phyloP scores from a whole-genome alignment of 345 rosid species.

The Microcos paniculata region DNA sequence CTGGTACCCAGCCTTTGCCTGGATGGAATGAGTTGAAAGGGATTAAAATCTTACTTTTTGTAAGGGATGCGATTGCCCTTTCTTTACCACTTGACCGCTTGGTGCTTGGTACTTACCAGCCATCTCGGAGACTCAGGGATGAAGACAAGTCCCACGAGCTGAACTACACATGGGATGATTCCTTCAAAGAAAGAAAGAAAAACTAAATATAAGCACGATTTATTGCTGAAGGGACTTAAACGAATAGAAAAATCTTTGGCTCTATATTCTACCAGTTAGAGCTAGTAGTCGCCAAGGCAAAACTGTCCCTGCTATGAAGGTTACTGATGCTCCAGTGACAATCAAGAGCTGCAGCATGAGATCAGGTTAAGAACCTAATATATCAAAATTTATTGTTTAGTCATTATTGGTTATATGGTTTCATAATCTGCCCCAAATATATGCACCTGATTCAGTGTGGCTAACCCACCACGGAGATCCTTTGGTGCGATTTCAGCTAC shows the following conservation, averaged over 20 bases:
- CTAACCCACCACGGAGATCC: constrained; percentile 1
- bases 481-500: constrained; percentile 8
- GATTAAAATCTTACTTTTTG: neutral
- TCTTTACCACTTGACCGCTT: neutral
- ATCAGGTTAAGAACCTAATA: neutral
- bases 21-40: neutral
- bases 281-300: constrained; percentile 9
- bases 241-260: neutral
- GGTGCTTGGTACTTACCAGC: constrained; percentile 35
- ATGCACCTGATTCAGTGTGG: neutral
- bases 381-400: neutral
- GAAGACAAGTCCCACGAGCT: constrained; percentile 38
- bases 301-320: constrained; percentile 12
- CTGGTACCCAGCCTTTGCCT: constrained; percentile 15
- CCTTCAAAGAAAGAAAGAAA: constrained; percentile 27
- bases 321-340: neutral
- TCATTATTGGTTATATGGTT: neutral
- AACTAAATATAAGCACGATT: neutral
- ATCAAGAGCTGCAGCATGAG: constrained; percentile 13
- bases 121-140: constrained; percentile 66
- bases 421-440: neutral
- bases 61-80: neutral
- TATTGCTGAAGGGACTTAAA: neutral
- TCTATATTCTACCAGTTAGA: constrained; percentile 2
- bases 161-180: constrained; percentile 41